Base-by-base conservation (phyloP, 345 rosid species). In the Syzygium aromaticum region DNA sequence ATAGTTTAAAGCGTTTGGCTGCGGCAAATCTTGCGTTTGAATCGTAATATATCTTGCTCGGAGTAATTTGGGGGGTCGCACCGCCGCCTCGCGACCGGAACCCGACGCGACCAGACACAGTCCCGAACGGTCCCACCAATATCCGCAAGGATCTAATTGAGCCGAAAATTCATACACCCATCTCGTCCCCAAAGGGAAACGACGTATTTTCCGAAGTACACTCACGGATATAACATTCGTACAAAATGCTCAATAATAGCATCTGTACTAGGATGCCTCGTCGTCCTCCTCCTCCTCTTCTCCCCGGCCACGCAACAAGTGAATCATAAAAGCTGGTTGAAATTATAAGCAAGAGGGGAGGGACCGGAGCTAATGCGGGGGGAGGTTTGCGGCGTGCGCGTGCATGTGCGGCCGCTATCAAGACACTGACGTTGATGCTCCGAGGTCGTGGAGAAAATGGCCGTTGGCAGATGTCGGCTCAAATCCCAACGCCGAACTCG, bases 51-150 rank as follows among this genome's bases (percentile, higher is more conserved):
- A 19, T 73, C 80, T 73, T 0, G 8, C 49, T 73, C 4, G 10
- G 2, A 38, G 27, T 19, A 17, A 33, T 67, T 33, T 25, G 5
- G 3, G 13, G 13, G 4, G 25, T 17, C 2, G 3, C 46, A 17
- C 5, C 13, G 12, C 3, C 7, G 0, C 46, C 3, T 30, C 4
- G 78, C 12, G 7, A 3, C 7, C 0, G 7, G 14, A 38, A 73
- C 1, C 46, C 0, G 3, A 33, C 5, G 49, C 25, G 2, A 73
- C 5, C 25, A 13, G 10, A 10, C 7, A 19, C 11, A 10, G 11
- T 21, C 2, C 2, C 4, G 0, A 38, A 21, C 27, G 27, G 14
- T 43, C 49, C 25, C 6, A 2, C 13, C 49, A 10, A 9, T 33
- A 61, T n/a, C 16, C 17, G 2, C 30, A n/a, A 8, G 8, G 13